These are phyloP conservation scores for Apophysomyces variabilis DNA, from an alignment of 371 early-diverging fungal genomes.

Conservation along the genomic window DNA sequence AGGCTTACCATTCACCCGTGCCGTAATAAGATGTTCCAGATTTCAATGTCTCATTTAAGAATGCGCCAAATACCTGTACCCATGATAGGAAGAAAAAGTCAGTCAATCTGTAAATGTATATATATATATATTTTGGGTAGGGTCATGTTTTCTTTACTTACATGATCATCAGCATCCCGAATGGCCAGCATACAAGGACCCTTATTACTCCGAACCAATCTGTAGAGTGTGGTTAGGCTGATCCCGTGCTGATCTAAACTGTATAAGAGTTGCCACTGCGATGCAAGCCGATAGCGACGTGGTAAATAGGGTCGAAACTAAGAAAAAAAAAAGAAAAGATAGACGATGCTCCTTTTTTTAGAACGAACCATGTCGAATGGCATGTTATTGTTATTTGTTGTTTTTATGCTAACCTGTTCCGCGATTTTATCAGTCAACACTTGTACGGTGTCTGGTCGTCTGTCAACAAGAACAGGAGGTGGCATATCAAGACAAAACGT, in stretches of 20 bases:
- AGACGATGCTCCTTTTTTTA: too few species aligned
- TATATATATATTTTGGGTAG: too few species aligned
- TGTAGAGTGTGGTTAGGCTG: conserved; percentile 80
- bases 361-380: background rate
- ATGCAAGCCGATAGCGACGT: conserved; percentile 61
- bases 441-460: conserved; percentile 54
- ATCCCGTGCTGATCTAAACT: conserved; percentile 93
- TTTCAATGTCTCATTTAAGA: conserved; percentile 75
- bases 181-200: conserved; percentile 75
- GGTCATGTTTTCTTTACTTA: conserved; percentile 22
- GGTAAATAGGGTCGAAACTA: conserved; percentile 57
- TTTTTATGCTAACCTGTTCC: conserved; percentile 40
- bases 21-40: conserved; percentile 80
- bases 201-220: conserved; percentile 54
- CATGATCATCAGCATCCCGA: conserved; percentile 69
- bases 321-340: conserved; percentile 8
- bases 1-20: conserved; percentile 85
- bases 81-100: background rate
- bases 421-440: conserved; percentile 53
- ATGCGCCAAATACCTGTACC: conserved; percentile 88
- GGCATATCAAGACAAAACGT: conserved; percentile 10
- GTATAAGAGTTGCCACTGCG: conserved; percentile 82
- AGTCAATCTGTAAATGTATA: background rate
- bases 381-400: background rate
- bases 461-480: conserved; percentile 38